Evolutionary conservation across 352 stramenopile genomes (phyloP).

Genomic region (Globisporangium carolinianum): DNA sequence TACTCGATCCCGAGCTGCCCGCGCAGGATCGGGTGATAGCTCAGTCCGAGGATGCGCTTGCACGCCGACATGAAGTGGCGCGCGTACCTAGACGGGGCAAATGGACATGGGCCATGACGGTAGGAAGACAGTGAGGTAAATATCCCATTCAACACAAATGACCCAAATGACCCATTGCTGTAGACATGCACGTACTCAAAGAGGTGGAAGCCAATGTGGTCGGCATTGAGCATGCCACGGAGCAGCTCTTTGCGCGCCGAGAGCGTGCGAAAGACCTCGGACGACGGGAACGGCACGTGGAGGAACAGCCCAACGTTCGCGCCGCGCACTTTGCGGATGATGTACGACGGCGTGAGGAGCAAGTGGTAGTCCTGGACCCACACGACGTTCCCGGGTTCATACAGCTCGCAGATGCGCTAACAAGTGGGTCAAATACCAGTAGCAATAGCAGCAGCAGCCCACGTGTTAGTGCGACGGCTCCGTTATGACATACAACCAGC

Average conservation of each 20-base stretch:
- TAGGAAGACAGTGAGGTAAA: not conserved
- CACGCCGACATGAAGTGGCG: slow-evolving; percentile 90
- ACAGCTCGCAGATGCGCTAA: slow-evolving; percentile 66
- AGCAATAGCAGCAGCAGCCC: slow-evolving; percentile 15
- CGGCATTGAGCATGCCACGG: slow-evolving; percentile 84
- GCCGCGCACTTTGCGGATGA: slow-evolving; percentile 85
- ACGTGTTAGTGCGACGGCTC: not conserved
- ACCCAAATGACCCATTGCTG: not conserved
- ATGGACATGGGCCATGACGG: not conserved
- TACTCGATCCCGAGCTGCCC: slow-evolving; percentile 93
- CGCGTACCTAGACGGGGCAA: slow-evolving; percentile 28
- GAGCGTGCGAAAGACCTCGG: slow-evolving; percentile 96
- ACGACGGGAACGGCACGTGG: slow-evolving; percentile 97
- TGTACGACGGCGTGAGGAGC: slow-evolving; percentile 94
- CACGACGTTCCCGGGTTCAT: slow-evolving; percentile 83
- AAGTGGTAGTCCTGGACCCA: slow-evolving; percentile 99
- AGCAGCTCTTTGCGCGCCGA: slow-evolving; percentile 90
- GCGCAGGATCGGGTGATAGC: slow-evolving; percentile 88
- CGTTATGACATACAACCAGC: too few relatives aligned
- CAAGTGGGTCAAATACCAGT: not conserved
- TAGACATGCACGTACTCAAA: slow-evolving; percentile 80
- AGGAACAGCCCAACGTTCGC: slow-evolving; percentile 95
- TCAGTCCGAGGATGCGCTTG: slow-evolving; percentile 91
- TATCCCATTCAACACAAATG: not conserved
- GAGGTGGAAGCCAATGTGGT: slow-evolving; percentile 92